Conservation (phyloP, 2,329 filamentous ascomycete species). For the Ophidiomyces ophidiicola region DNA sequence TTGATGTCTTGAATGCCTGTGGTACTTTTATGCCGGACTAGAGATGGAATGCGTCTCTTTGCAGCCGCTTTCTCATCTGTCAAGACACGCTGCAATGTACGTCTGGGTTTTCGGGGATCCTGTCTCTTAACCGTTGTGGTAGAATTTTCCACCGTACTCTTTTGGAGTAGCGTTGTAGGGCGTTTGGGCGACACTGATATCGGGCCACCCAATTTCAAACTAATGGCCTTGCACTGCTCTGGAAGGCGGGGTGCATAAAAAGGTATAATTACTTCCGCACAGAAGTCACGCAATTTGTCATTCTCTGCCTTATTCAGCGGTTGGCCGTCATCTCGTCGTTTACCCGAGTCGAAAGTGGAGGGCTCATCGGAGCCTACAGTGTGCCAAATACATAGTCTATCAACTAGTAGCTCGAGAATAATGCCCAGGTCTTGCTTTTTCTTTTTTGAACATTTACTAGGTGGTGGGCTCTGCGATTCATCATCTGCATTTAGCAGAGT, state of each 20-base stretch:
- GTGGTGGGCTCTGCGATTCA: conserved; percentile 7
- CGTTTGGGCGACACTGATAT: conserved; percentile 27
- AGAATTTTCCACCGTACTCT: conserved; percentile 19
- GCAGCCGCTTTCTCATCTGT: conserved; percentile 33
- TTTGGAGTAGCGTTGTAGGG: conserved; percentile 24
- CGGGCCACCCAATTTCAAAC: conserved; percentile 37
- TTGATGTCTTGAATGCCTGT: conserved; percentile 29
- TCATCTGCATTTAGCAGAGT: conserved; percentile 9
- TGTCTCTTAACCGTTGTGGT: conserved; percentile 25
- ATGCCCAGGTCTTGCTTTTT: conserved; percentile 33
- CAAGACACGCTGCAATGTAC: conserved; percentile 35
- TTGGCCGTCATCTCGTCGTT: conserved; percentile 21
- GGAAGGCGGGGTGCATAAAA: conserved; percentile 39
- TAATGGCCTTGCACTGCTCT: conserved; percentile 36
- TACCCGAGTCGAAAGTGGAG: conserved; percentile 20
- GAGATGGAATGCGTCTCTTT: conserved; percentile 24
- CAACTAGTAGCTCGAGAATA: conserved; percentile 37
- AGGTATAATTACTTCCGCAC: conserved; percentile 39
- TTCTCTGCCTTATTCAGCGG: conserved; percentile 26
- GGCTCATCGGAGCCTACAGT: conserved; percentile 31
- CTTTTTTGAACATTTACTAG: conserved; percentile 25
- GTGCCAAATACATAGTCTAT: conserved; percentile 42
- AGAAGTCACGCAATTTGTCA: conserved; percentile 39
- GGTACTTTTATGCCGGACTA: conserved; percentile 34
- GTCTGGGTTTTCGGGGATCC: conserved; percentile 21